Conservation (phyloP, 257 asterid genomes). For the Henckelia pumila region DNA sequence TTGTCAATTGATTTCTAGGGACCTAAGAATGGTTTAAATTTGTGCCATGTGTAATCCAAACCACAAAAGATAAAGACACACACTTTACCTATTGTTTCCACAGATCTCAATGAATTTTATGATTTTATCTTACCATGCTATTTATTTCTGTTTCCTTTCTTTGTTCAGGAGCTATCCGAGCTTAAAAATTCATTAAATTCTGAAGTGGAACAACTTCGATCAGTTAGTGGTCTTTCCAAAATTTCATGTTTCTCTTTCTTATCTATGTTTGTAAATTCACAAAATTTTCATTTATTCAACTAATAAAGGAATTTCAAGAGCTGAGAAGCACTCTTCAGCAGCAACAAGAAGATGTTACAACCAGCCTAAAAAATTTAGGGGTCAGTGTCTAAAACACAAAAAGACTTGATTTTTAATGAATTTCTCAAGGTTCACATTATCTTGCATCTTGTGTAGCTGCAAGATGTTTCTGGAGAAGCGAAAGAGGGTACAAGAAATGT, state of each 20-base stretch:
- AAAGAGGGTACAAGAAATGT: slow-evolving; percentile 30
- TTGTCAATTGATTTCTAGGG: not conserved
- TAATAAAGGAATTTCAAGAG: slow-evolving; percentile 78
- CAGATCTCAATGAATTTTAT: not conserved
- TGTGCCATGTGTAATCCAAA: not conserved
- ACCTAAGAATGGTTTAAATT: not conserved
- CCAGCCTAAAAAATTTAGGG: slow-evolving; percentile 69
- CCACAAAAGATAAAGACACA: not conserved
- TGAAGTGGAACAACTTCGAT: slow-evolving; percentile 88
- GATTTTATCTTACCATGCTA: not conserved
- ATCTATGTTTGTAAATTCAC: slow-evolving; percentile 1
- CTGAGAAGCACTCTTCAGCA: slow-evolving; percentile 83
- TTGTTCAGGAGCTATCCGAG: slow-evolving; percentile 70
- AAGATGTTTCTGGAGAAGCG: slow-evolving; percentile 47
- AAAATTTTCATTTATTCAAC: slow-evolving; percentile 17
- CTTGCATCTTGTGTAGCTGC: slow-evolving; percentile 44
- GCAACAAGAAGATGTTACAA: slow-evolving; percentile 88
- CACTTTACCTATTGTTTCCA: not conserved
- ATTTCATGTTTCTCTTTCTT: not conserved
- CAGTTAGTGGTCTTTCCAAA: slow-evolving; percentile 48
- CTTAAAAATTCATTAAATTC: slow-evolving; percentile 67
- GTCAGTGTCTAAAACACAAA: slow-evolving; percentile 36
- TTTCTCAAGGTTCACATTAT: slow-evolving; percentile 21
- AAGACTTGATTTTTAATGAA: not conserved
- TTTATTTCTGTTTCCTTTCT: slow-evolving; percentile 18